phyloP scores from a whole-genome alignment of 441 rosid species.

The Adansonia rubrostipa region DNA sequence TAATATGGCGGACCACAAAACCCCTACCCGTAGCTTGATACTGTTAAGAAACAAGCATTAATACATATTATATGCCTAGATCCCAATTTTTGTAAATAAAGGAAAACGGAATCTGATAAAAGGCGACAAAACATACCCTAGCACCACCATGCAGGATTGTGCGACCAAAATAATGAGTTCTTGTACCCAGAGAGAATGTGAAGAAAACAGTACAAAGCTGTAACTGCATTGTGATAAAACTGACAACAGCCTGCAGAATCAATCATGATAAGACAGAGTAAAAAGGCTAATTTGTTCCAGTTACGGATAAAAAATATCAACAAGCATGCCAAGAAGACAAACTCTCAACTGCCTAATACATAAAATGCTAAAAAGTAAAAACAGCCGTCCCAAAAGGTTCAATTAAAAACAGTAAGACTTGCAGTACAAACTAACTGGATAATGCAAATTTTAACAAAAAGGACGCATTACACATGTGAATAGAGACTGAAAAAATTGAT shows the following conservation, averaged over 20 bases:
- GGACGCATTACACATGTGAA: not conserved
- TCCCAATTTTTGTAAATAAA: not conserved
- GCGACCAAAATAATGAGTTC: slow-evolving; percentile 96
- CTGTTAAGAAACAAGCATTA: slow-evolving; percentile 51
- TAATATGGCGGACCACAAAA: slow-evolving; percentile 93
- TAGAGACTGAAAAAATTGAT: not conserved
- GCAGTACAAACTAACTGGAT: not conserved
- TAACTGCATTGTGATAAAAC: slow-evolving; percentile 93
- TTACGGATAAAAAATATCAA: not conserved
- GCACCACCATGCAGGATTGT: slow-evolving; percentile 99
- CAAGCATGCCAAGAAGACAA: not conserved
- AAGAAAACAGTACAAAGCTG: slow-evolving; percentile 97
- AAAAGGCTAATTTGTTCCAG: slow-evolving; percentile 22
- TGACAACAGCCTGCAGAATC: slow-evolving; percentile 83
- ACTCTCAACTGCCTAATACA: not conserved
- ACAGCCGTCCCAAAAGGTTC: slow-evolving; percentile 1
- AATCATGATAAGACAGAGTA: slow-evolving; percentile 15
- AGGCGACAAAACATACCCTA: slow-evolving; percentile 55
- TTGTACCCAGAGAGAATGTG: slow-evolving; percentile 97
- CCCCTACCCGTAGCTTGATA: slow-evolving; percentile 99
- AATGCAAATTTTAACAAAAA: not conserved
- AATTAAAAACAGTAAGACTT: not conserved
- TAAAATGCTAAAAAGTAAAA: not conserved
- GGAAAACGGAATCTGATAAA: not conserved
- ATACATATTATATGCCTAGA: slow-evolving; percentile 21